Evolutionary conservation across 116 monocot genomes (phyloP), one percentile per base, ranked within the genome.

Genomic region (Papilionanthe hybrid): DNA sequence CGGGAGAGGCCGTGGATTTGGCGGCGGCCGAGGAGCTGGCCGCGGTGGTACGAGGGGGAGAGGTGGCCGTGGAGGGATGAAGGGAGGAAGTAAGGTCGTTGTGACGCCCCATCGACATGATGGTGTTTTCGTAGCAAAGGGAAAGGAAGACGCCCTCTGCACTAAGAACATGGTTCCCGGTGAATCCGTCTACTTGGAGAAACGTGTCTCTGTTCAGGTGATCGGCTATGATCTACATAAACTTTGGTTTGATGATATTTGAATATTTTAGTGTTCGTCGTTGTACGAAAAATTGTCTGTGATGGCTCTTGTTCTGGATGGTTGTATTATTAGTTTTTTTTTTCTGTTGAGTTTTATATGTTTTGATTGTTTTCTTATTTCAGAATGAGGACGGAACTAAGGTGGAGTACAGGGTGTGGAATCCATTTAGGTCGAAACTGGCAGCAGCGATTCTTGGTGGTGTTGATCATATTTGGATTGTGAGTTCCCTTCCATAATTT

Each of bases 391-490:
- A 99, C 79, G 93, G 89, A 77, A 87, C 91, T 0, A 99, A 99
- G 79, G 76, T 85, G 49, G 98, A 99, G 45, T 99, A 94, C 80
- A 83, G 98, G 47, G 90, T 99, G 12, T 99, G 98, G 98, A 99
- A 99, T 83, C 98, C 98, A 1, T 99, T 99, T 77, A 78, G 98
- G 1, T 99, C 95, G 18, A 94, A 99, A 87, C 80, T 98, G 30
- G 94, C 94, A 0, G 92, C 97, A 9, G 98, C 95, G 3, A 91
- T 94, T 55, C 82, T 94, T 48, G 93, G 95, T 78, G 98, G 98
- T 72, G 93, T 94, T 74, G 98, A 99, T 82, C 91, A 92, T 25
- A 85, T 94, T 12, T 94, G 91, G 90, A 99, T 99, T 82, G 98
- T 99, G 78, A 90, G 91, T 76, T 19, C 13, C 27, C 23, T 15